Evolutionary conservation across 2,329 filamentous ascomycete species (phyloP).

Genomic region (Microsporum audouinii): DNA sequence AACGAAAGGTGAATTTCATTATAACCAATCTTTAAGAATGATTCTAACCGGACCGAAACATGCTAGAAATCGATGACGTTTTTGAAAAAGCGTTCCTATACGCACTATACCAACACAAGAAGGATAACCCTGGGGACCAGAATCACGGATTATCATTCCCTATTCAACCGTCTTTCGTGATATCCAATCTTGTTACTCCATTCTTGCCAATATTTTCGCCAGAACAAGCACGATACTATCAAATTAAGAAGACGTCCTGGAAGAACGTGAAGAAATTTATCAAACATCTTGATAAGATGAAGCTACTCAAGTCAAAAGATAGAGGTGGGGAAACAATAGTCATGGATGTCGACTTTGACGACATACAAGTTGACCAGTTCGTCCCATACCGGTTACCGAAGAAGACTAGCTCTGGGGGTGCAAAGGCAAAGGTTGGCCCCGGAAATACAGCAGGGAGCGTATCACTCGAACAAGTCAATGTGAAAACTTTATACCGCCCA

Average conservation of each 20-base stretch:
- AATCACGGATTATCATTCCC: constrained; percentile 50
- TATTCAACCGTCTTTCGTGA: constrained; percentile 51
- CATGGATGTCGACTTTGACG: constrained; percentile 53
- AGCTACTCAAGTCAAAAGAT: constrained; percentile 54
- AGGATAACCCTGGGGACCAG: constrained; percentile 40
- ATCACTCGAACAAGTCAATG: constrained; percentile 28
- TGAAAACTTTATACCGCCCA: constrained; percentile 46
- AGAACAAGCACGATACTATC: constrained; percentile 45
- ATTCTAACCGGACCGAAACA: background rate
- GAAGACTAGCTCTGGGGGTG: constrained; percentile 25
- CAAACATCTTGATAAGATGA: constrained; percentile 53
- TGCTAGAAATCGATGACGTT: constrained; percentile 53
- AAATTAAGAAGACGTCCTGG: constrained; percentile 60
- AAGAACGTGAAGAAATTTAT: constrained; percentile 61
- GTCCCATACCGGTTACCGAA: constrained; percentile 52
- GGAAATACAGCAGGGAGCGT: constrained; percentile 29
- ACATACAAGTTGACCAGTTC: constrained; percentile 44
- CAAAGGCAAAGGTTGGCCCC: constrained; percentile 19
- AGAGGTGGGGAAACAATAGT: constrained; percentile 54
- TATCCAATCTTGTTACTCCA: constrained; percentile 54
- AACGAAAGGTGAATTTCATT: constrained; percentile 39
- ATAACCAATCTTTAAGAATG: background rate
- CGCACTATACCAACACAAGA: constrained; percentile 49
- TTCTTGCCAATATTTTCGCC: constrained; percentile 50
- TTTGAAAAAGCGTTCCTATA: constrained; percentile 55